Conservation (phyloP, 345 rosid genomes). For the Nephelium lappaceum region DNA sequence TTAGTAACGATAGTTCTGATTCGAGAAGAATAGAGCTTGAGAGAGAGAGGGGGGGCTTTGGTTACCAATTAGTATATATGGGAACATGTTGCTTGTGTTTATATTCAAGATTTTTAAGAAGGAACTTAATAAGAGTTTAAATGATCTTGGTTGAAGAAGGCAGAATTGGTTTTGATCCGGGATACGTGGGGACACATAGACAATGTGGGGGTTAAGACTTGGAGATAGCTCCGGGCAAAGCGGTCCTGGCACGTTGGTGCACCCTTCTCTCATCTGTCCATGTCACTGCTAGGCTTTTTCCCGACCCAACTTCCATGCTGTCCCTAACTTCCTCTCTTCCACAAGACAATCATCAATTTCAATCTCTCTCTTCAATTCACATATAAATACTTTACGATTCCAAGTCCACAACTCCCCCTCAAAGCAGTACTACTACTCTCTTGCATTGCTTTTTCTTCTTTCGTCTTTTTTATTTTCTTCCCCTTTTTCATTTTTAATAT, state of each 20-base stretch:
- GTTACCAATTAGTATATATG: too few relatives aligned
- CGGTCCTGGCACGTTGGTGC: slow-evolving; percentile 36
- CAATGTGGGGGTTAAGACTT: slow-evolving; percentile 8
- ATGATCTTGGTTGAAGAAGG: too few relatives aligned
- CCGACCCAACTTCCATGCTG: slow-evolving; percentile 66
- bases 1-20: background rate
- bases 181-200: slow-evolving; percentile 20
- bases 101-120: too few relatives aligned
- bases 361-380: background rate
- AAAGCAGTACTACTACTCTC: too few relatives aligned
- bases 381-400: slow-evolving; percentile 2
- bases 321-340: slow-evolving; percentile 41
- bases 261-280: slow-evolving; percentile 40
- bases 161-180: background rate
- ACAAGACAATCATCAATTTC: slow-evolving; percentile 29
- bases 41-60: too few relatives aligned
- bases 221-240: slow-evolving; percentile 10
- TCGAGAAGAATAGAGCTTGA: too few relatives aligned
- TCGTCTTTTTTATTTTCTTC: too few relatives aligned
- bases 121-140: too few relatives aligned
- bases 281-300: slow-evolving; percentile 60
- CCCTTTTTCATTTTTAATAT: background rate
- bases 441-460: background rate
- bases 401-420: background rate
- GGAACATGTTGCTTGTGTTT: too few relatives aligned